Evolutionary conservation across 192 early-diverging fungal species (phyloP).

Genomic region (Gigaspora rosea): DNA sequence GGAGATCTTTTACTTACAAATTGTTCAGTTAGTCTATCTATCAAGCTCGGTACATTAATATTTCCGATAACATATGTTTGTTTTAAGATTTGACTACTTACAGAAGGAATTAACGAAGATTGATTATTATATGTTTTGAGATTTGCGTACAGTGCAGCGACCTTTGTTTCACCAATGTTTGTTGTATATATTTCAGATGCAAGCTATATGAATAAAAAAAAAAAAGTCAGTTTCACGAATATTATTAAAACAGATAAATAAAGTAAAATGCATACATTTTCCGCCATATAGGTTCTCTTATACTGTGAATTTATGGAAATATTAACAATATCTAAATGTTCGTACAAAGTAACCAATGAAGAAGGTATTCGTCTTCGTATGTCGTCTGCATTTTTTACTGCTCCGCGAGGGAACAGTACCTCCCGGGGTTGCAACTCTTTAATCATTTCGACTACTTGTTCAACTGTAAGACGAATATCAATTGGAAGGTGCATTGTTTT

Average conservation of each 20-base stretch:
- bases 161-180: background rate
- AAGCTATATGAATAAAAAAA: slow-evolving; percentile 9
- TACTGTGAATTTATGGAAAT: slow-evolving; percentile 14
- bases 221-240: background rate
- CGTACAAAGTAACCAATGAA: background rate
- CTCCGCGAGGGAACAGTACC: slow-evolving; percentile 34
- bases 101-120: background rate
- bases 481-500: slow-evolving; percentile 34
- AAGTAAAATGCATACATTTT: background rate
- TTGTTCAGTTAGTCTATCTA: background rate
- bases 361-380: background rate
- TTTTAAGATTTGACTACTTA: background rate
- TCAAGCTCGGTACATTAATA: background rate
- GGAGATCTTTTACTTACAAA: background rate
- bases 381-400: background rate
- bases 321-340: slow-evolving; percentile 16
- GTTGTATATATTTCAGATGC: slow-evolving; percentile 13
- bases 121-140: background rate
- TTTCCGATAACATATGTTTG: background rate
- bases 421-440: slow-evolving; percentile 38
- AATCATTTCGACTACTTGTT: slow-evolving; percentile 40
- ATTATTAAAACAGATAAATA: background rate
- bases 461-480: slow-evolving; percentile 40
- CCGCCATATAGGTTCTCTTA: background rate
- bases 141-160: slow-evolving; percentile 7